Percentiles rank a stretch among this genome's conserved stretches.
Evolutionary conservation across 768 basidiomycete genomes (phyloP).

Genomic region (Lactarius deliciosus): DNA sequence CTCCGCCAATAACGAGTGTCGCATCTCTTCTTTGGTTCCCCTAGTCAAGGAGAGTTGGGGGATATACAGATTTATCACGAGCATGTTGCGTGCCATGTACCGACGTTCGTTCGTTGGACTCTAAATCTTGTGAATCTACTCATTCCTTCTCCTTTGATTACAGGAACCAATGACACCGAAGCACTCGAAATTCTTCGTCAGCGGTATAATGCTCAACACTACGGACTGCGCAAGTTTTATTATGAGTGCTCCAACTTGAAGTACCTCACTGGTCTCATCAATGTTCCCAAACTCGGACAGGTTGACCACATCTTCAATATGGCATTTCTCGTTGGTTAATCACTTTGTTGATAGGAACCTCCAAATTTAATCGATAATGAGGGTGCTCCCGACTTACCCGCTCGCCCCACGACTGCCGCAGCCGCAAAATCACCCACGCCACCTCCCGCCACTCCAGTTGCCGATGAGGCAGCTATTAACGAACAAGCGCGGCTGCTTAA

Average conservation of each 20-base stretch:
- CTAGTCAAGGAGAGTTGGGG: constrained; percentile 99
- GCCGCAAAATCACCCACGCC: constrained; percentile 54
- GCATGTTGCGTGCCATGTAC: constrained; percentile 97
- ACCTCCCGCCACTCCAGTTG: constrained; percentile 68
- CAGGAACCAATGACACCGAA: constrained; percentile 88
- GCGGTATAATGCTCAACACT: constrained; percentile 89
- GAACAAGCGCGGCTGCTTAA: constrained; percentile 95
- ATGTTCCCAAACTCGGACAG: constrained; percentile 95
- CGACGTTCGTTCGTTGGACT: constrained; percentile 55
- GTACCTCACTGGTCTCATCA: constrained; percentile 95
- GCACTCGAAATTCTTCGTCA: constrained; percentile 85
- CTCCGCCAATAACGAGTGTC: constrained; percentile 93
- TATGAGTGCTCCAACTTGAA: constrained; percentile 99
- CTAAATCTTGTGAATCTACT: not conserved
- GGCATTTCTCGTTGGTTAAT: constrained; percentile 1
- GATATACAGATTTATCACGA: constrained; percentile 97
- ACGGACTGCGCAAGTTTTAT: constrained; percentile 94
- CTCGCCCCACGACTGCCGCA: constrained; percentile 61
- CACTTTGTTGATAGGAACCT: constrained; percentile 66
- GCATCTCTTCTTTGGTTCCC: constrained; percentile 93
- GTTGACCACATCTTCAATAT: constrained; percentile 42
- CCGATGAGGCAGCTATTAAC: constrained; percentile 68
- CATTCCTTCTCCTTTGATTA: constrained; percentile 11
- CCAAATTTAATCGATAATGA: constrained; percentile 90
- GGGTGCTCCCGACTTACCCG: constrained; percentile 81